Conservation (phyloP, 768 basidiomycete species). For the Agrocybe chaxingu region DNA sequence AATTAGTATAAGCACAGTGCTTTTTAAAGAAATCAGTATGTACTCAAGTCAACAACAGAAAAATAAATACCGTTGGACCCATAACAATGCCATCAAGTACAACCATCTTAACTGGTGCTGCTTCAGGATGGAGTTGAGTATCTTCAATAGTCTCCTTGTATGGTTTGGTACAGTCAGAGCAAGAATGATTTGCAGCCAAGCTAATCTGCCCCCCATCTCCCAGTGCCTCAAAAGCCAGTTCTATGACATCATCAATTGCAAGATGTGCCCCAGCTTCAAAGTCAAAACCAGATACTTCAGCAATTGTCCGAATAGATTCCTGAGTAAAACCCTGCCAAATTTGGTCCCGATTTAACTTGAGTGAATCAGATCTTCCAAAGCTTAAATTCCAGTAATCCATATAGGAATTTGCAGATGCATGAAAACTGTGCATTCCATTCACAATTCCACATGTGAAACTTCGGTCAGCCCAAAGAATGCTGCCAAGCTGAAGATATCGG, state of each 20-base stretch:
- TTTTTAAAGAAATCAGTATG: too few relatives aligned
- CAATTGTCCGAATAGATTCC: conserved; percentile 7
- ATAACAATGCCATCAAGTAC: conserved; percentile 17
- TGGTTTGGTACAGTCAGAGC: conserved; percentile 11
- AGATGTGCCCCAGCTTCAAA: background rate
- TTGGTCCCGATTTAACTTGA: background rate
- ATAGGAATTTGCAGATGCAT: conserved; percentile 17
- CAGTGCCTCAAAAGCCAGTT: too few relatives aligned
- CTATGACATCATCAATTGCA: background rate
- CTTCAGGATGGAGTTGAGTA: background rate
- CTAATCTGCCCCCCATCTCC: too few relatives aligned
- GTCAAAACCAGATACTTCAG: background rate
- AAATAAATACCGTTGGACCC: background rate
- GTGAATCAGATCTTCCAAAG: conserved; percentile 1
- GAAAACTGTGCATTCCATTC: conserved; percentile 19
- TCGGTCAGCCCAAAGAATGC: conserved; percentile 10
- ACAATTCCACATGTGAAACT: conserved; percentile 14
- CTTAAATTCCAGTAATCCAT: conserved; percentile 16
- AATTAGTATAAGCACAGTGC: conserved; percentile 23
- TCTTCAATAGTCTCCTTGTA: conserved; percentile 4
- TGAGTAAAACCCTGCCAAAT: conserved; percentile 10
- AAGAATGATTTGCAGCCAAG: conserved; percentile 7
- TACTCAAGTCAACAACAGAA: too few relatives aligned
- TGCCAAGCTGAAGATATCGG: conserved; percentile 10
- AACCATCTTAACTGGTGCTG: conserved; percentile 6